Conservation (phyloP, 306 rosid genomes). For the Casuarina cunninghamiana region DNA sequence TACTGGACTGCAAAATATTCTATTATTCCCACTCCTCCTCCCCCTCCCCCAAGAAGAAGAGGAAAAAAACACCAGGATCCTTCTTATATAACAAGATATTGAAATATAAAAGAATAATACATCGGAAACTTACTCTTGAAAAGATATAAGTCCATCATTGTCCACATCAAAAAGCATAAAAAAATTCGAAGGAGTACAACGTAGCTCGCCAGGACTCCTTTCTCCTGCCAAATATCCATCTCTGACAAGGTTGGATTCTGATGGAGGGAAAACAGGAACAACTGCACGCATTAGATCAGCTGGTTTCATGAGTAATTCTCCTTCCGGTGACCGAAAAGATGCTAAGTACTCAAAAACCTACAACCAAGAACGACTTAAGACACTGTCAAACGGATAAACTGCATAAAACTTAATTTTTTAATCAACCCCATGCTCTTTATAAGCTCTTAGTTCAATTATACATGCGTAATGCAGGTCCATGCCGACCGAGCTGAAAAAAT, state of each 20-base stretch:
- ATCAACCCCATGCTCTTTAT: conserved; percentile 3
- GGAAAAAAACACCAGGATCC: not conserved
- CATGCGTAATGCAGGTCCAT: not conserved
- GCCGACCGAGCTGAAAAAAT: not conserved
- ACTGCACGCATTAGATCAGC: conserved; percentile 93
- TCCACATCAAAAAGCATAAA: conserved; percentile 90
- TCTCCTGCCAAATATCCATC: conserved; percentile 87
- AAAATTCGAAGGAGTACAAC: conserved; percentile 65
- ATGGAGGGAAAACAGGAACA: conserved; percentile 95
- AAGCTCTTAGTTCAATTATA: not conserved
- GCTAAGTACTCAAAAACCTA: conserved; percentile 97
- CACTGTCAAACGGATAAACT: conserved; percentile 23
- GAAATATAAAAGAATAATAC: not conserved
- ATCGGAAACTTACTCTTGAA: conserved; percentile 70
- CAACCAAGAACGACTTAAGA: conserved; percentile 25
- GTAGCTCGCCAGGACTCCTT: conserved; percentile 77
- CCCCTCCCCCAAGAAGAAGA: not conserved
- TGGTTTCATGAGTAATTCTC: conserved; percentile 77
- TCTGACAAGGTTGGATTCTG: conserved; percentile 90
- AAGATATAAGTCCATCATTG: conserved; percentile 72
- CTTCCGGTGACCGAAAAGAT: conserved; percentile 56
- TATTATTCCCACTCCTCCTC: too few species aligned
- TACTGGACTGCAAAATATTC: too few species aligned
- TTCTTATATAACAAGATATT: not conserved
- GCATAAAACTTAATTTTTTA: not conserved